These are phyloP conservation scores for Trichoderma reesei DNA, from an alignment of 495 filamentous ascomycete genomes.

Conservation along the genomic window DNA sequence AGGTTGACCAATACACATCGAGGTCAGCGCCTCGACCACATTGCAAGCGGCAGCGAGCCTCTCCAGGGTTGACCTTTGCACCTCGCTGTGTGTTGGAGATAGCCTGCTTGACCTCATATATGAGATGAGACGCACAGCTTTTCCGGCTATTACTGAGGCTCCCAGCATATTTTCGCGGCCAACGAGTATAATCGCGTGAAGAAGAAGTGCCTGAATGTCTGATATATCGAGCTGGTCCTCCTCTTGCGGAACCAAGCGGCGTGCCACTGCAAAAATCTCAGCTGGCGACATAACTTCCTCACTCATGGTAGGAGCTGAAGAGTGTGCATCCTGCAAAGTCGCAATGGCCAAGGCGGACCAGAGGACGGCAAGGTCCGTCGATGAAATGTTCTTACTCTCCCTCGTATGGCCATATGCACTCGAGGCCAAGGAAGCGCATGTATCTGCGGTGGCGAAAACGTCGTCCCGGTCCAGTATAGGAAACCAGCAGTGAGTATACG, in stretches of 20 bases:
- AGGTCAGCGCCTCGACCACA: slow-evolving; percentile 54
- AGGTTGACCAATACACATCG: slow-evolving; percentile 41
- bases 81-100: slow-evolving; percentile 11
- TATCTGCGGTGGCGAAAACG: slow-evolving; percentile 39
- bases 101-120: slow-evolving; percentile 34
- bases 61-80: slow-evolving; percentile 33
- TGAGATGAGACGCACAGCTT: slow-evolving; percentile 49
- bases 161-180: slow-evolving; percentile 42
- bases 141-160: slow-evolving; percentile 54
- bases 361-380: slow-evolving; percentile 43
- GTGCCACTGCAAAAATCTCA: slow-evolving; percentile 49
- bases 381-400: background rate
- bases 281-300: slow-evolving; percentile 16
- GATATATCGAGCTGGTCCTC: slow-evolving; percentile 47
- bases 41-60: slow-evolving; percentile 52
- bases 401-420: background rate
- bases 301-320: background rate
- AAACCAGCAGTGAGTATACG: slow-evolving; percentile 63
- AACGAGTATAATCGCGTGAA: slow-evolving; percentile 51
- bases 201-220: slow-evolving; percentile 55
- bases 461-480: slow-evolving; percentile 64
- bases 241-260: slow-evolving; percentile 48
- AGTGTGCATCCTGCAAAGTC: slow-evolving; percentile 30
- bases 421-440: slow-evolving; percentile 28
- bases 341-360: slow-evolving; percentile 54